Percentiles rank a stretch among this genome's conserved stretches.
These are phyloP conservation scores for Taphrina deformans DNA, from an alignment of 1,139 yeast genomes.

Conservation along the genomic window DNA sequence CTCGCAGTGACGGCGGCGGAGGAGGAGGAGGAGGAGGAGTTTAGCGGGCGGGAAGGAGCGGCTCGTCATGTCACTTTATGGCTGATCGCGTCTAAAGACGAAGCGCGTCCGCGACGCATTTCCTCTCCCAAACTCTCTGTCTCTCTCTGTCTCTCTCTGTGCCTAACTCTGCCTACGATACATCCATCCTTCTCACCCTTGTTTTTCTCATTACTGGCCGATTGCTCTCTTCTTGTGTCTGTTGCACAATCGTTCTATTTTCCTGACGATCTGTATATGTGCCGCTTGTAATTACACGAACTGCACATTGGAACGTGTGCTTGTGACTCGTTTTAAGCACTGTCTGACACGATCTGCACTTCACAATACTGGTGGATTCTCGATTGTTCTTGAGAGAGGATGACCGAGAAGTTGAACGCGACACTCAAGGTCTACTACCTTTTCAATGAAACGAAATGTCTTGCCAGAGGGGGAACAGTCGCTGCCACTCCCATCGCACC, in stretches of 20 bases:
- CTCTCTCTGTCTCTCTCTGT: background rate
- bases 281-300: background rate
- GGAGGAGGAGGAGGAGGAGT: background rate
- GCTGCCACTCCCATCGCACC: constrained; percentile 8
- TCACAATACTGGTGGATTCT: too few species aligned
- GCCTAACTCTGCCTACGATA: too few species aligned
- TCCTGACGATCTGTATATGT: background rate
- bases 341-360: background rate
- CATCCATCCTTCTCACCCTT: too few species aligned
- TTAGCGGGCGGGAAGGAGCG: background rate
- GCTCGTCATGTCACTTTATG: constrained; percentile 1
- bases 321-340: background rate
- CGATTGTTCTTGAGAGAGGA: too few species aligned
- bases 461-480: constrained; percentile 12
- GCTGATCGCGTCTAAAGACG: constrained; percentile 22
- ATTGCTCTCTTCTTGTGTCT: too few species aligned
- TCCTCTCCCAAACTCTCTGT: background rate
- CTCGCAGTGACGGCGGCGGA: too few species aligned
- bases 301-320: background rate
- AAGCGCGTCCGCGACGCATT: constrained; percentile 22
- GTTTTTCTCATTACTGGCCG: too few species aligned
- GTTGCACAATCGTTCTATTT: too few species aligned
- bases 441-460: constrained; percentile 19
- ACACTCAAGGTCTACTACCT: constrained; percentile 19
- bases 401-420: constrained; percentile 14